Evolutionary conservation across 177 flowering plant genomes (phyloP).

Genomic region (Vitis hybrid): DNA sequence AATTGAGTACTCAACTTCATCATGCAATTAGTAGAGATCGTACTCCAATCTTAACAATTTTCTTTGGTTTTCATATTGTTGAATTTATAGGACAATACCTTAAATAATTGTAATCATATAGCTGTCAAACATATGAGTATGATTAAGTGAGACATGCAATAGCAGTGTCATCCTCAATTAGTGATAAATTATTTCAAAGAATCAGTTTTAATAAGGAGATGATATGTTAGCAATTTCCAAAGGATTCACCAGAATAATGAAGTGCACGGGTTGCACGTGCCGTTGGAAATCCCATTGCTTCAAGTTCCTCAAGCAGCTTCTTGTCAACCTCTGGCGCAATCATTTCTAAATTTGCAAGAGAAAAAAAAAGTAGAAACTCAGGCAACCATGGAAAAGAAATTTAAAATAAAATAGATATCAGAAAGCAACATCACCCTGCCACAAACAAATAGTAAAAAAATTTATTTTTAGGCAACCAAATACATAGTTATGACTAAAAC

Average conservation of each 20-base stretch:
- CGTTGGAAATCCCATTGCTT: conserved; percentile 60
- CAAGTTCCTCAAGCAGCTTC: conserved; percentile 58
- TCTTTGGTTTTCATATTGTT: too few species aligned
- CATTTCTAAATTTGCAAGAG: conserved; percentile 42
- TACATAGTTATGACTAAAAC: too few species aligned
- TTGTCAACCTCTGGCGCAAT: conserved; percentile 68
- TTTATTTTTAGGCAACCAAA: too few species aligned
- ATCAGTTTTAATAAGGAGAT: background rate
- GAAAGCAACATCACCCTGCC: background rate
- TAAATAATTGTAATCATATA: too few species aligned
- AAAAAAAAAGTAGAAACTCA: conserved; percentile 2
- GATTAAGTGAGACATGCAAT: background rate
- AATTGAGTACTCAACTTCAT: too few species aligned
- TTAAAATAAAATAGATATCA: too few species aligned
- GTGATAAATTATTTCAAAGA: background rate
- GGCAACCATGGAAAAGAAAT: too few species aligned
- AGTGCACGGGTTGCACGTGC: conserved; percentile 68
- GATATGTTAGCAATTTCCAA: background rate
- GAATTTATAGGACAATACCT: too few species aligned
- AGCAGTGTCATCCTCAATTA: background rate
- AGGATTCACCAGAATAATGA: conserved; percentile 52
- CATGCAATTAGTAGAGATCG: too few species aligned
- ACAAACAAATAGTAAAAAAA: background rate
- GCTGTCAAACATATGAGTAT: too few species aligned
- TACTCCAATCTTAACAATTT: too few species aligned